A percentile compares a stretch with the other conserved stretches of the same genome.
These are phyloP conservation scores for Dalechampia spathulata DNA, from an alignment of 441 rosid species.

Conservation along the genomic window DNA sequence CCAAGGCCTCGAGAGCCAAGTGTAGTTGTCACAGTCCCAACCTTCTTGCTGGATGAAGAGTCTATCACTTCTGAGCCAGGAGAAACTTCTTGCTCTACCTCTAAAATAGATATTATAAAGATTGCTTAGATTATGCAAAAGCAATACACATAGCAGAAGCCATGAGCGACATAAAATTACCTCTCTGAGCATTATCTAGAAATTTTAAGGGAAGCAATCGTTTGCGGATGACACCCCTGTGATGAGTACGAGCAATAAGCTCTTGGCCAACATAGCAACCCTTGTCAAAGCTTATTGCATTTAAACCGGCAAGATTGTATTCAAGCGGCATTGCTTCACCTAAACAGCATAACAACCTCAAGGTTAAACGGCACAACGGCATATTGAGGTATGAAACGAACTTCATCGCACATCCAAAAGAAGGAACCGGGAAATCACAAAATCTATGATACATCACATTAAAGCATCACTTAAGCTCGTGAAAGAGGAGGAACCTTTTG, in stretches of 20 bases:
- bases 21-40: constrained; percentile 57
- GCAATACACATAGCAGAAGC: not conserved
- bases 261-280: constrained; percentile 98
- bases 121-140: not conserved
- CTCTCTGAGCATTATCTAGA: constrained; percentile 41
- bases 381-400: too few species aligned
- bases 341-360: constrained; percentile 19
- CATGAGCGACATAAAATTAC: constrained; percentile 21
- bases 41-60: constrained; percentile 51
- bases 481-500: constrained; percentile 70
- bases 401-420: not conserved
- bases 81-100: constrained; percentile 42
- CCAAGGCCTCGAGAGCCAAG: constrained; percentile 74
- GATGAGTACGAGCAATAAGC: constrained; percentile 91
- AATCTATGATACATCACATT: too few species aligned
- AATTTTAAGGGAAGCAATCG: constrained; percentile 72
- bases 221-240: constrained; percentile 78
- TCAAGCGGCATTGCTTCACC: constrained; percentile 91
- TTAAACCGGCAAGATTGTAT: constrained; percentile 75
- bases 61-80: constrained; percentile 64
- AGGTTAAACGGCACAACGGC: too few species aligned
- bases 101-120: constrained; percentile 26
- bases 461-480: too few species aligned
- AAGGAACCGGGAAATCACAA: not conserved
- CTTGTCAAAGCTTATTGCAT: constrained; percentile 89